Conservation (phyloP, 768 basidiomycete genomes). For the Lyophyllum shimeji region DNA sequence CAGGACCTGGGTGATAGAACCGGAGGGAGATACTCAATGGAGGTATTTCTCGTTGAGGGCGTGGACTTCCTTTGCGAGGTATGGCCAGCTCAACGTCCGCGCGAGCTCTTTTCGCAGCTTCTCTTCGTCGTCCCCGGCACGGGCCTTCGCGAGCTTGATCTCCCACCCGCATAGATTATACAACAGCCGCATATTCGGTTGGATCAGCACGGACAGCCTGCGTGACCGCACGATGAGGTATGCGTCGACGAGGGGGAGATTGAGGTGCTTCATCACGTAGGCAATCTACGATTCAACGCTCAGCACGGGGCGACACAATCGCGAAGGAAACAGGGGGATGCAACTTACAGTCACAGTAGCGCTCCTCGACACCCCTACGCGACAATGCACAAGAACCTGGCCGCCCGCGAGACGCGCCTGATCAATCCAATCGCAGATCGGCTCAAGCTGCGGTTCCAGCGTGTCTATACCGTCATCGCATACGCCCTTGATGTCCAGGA, state of each 20-base stretch:
- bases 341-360: slow-evolving; percentile 79
- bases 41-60: slow-evolving; percentile 83
- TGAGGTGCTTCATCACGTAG: slow-evolving; percentile 93
- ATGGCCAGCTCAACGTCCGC: slow-evolving; percentile 79
- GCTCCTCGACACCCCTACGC: slow-evolving; percentile 97
- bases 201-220: slow-evolving; percentile 85
- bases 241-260: slow-evolving; percentile 85
- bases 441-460: slow-evolving; percentile 82
- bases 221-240: slow-evolving; percentile 92
- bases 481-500: slow-evolving; percentile 88
- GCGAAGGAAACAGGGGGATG: slow-evolving; percentile 1
- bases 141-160: slow-evolving; percentile 80
- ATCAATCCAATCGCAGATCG: slow-evolving; percentile 94
- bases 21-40: slow-evolving; percentile 19
- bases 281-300: slow-evolving; percentile 63
- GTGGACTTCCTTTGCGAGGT: slow-evolving; percentile 82
- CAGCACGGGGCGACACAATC: neutral
- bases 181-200: slow-evolving; percentile 94
- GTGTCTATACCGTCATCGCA: slow-evolving; percentile 98
- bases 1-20: neutral
- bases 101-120: slow-evolving; percentile 59
- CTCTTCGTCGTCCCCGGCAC: slow-evolving; percentile 52
- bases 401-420: slow-evolving; percentile 80
- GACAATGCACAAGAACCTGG: slow-evolving; percentile 91
- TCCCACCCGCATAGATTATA: slow-evolving; percentile 97